Evolutionary conservation across 768 basidiomycete genomes (phyloP).

Genomic region (Xerocomus potaroensis): DNA sequence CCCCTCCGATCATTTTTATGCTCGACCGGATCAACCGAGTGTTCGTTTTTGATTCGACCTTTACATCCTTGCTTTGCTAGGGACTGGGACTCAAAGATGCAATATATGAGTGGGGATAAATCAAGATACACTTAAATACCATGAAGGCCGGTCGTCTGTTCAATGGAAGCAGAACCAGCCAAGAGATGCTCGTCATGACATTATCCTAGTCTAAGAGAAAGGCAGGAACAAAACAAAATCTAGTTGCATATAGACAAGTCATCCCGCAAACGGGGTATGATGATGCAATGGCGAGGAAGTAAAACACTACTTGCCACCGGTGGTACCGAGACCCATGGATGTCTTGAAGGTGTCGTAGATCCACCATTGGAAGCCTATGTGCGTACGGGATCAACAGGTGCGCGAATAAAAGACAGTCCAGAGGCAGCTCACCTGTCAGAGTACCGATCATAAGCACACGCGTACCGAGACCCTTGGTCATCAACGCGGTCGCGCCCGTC

Average conservation of each 20-base stretch:
- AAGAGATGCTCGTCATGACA: conserved; percentile 3
- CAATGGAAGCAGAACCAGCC: too few species aligned
- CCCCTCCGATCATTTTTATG: too few species aligned
- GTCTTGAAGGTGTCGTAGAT: conserved; percentile 88
- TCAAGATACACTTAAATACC: too few species aligned
- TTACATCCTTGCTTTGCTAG: too few species aligned
- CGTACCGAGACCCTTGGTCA: conserved; percentile 84
- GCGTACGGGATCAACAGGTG: background rate
- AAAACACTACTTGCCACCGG: conserved; percentile 74
- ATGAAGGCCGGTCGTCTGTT: too few species aligned
- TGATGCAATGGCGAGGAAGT: too few species aligned
- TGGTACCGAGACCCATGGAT: conserved; percentile 81
- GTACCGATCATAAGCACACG: conserved; percentile 83
- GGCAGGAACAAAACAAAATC: too few species aligned
- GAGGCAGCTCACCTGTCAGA: conserved; percentile 36
- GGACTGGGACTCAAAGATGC: too few species aligned
- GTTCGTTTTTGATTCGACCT: too few species aligned
- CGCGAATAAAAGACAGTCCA: background rate
- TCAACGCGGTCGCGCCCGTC: conserved; percentile 57
- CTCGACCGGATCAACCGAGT: too few species aligned
- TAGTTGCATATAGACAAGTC: conserved; percentile 13
- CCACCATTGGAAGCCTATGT: conserved; percentile 86
- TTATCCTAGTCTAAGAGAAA: conserved; percentile 16
- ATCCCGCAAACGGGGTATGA: conserved; percentile 13
- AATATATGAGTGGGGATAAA: too few species aligned